Conservation (phyloP, 768 basidiomycete species). For the Mycena metata region DNA sequence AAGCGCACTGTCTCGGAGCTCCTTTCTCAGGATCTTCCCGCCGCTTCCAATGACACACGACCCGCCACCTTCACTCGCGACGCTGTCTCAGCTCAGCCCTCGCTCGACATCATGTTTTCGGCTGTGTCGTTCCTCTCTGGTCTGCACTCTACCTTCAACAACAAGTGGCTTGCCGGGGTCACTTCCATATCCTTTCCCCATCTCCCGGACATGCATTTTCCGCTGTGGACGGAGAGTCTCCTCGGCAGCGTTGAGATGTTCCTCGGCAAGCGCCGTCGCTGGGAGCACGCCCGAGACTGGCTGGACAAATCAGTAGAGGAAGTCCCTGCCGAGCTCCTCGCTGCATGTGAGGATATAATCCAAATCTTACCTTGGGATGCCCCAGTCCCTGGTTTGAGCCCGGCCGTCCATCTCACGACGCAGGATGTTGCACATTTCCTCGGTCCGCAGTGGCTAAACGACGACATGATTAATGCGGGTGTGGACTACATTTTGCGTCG, state of each 20-base stretch:
- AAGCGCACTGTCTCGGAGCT: too few species aligned
- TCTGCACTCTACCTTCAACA: neutral
- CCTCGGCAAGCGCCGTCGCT: neutral
- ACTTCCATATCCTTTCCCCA: neutral
- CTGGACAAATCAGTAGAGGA: too few species aligned
- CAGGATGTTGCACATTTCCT: slow-evolving; percentile 1
- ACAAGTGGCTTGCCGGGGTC: neutral
- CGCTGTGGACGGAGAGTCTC: neutral
- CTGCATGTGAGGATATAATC: neutral
- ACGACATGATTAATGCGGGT: slow-evolving; percentile 12
- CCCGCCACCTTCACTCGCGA: too few species aligned
- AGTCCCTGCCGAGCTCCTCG: too few species aligned
- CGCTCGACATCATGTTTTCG: neutral
- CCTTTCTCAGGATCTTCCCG: too few species aligned
- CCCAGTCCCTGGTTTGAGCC: neutral
- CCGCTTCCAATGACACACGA: too few species aligned
- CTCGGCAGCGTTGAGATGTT: neutral
- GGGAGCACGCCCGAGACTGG: neutral
- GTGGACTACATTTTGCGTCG: slow-evolving; percentile 9
- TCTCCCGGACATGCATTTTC: neutral
- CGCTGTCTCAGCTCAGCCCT: too few species aligned
- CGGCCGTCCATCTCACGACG: slow-evolving; percentile 6
- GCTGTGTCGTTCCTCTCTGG: neutral
- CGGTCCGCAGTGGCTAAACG: neutral
- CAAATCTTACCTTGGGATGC: neutral